A percentile compares a stretch with the other conserved stretches of the same genome.
These are phyloP conservation scores for Kodamaea restingae DNA, from an alignment of 805 yeast species.

Conservation along the genomic window DNA sequence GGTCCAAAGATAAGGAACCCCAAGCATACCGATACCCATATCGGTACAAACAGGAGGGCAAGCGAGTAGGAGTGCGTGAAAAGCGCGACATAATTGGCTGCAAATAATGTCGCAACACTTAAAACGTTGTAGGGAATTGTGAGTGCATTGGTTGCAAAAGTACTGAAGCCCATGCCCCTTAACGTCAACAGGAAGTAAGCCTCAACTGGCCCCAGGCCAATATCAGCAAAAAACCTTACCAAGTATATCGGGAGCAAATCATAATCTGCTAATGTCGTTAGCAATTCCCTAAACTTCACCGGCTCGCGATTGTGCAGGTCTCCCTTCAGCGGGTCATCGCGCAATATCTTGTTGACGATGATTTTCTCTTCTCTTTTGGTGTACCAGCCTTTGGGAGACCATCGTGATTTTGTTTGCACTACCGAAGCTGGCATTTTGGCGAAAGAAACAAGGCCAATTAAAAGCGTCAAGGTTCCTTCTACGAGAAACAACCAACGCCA, in stretches of 20 bases:
- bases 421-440: constrained; percentile 43
- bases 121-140: constrained; percentile 46
- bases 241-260: constrained; percentile 12
- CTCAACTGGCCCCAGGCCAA: constrained; percentile 10
- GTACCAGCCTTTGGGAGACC: constrained; percentile 12
- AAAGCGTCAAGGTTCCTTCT: constrained; percentile 56
- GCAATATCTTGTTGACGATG: constrained; percentile 51
- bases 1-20: constrained; percentile 39
- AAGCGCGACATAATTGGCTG: constrained; percentile 21
- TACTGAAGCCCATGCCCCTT: constrained; percentile 43
- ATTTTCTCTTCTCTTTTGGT: constrained; percentile 53
- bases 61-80: constrained; percentile 22
- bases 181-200: constrained; percentile 12
- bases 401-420: constrained; percentile 25
- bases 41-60: constrained; percentile 17
- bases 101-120: constrained; percentile 18
- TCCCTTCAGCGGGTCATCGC: constrained; percentile 62
- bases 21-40: constrained; percentile 27
- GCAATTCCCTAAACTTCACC: constrained; percentile 36
- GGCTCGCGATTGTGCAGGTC: constrained; percentile 63
- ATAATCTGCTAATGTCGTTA: constrained; percentile 38
- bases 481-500: constrained; percentile 68
- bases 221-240: constrained; percentile 18
- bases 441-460: constrained; percentile 45
- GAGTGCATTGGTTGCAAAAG: constrained; percentile 49